A percentile compares a stretch with the other conserved stretches of the same genome.
Evolutionary conservation across 2,329 filamentous ascomycete genomes (phyloP).

Genomic region (Ceratocystis cacaofunesta): DNA sequence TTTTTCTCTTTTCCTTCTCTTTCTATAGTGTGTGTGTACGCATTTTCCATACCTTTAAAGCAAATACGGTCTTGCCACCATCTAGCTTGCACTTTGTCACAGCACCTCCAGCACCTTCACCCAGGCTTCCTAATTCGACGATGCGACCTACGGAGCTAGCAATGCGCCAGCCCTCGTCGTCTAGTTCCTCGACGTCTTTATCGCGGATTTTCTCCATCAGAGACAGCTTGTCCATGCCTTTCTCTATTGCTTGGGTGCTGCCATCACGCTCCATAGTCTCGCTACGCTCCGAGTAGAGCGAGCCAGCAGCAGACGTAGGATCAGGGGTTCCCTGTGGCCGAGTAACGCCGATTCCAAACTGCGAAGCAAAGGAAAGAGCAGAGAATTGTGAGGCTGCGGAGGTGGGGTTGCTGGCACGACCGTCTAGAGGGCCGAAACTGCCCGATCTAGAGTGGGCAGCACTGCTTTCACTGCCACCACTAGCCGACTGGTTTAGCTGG

Average conservation of each 20-base stretch:
- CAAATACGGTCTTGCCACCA: slow-evolving; percentile 87
- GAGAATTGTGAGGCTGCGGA: slow-evolving; percentile 83
- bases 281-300: slow-evolving; percentile 66
- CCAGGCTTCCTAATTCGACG: slow-evolving; percentile 72
- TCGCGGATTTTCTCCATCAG: slow-evolving; percentile 37
- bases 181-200: slow-evolving; percentile 82
- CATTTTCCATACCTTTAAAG: slow-evolving; percentile 63
- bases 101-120: slow-evolving; percentile 88
- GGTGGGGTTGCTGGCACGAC: slow-evolving; percentile 62
- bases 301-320: slow-evolving; percentile 72
- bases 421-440: slow-evolving; percentile 66
- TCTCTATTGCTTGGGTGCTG: slow-evolving; percentile 59
- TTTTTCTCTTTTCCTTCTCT: not conserved
- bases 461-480: slow-evolving; percentile 66
- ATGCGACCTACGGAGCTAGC: slow-evolving; percentile 82
- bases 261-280: slow-evolving; percentile 51
- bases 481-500: slow-evolving; percentile 50
- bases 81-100: slow-evolving; percentile 84
- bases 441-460: slow-evolving; percentile 66
- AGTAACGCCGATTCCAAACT: slow-evolving; percentile 51
- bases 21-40: not conserved
- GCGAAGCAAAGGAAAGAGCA: slow-evolving; percentile 62
- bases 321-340: slow-evolving; percentile 59
- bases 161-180: slow-evolving; percentile 89
- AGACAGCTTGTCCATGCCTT: slow-evolving; percentile 61